Percentiles rank a stretch among this genome's conserved stretches.
phyloP scores from a whole-genome alignment of 2,329 filamentous ascomycete species.

The Cytospora paraplurivora region DNA sequence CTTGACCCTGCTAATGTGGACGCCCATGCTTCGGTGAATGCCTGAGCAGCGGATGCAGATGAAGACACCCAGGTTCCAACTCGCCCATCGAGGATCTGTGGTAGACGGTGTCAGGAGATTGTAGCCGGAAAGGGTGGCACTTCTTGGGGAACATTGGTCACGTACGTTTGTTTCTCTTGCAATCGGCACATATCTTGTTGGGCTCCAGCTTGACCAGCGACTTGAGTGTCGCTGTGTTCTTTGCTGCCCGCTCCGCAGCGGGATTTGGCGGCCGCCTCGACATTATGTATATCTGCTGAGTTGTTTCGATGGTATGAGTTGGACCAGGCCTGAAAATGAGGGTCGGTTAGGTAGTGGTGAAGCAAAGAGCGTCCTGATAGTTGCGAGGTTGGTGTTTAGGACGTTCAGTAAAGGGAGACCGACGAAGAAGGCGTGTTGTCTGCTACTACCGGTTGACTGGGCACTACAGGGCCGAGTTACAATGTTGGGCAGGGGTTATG shows the following conservation, averaged over 20 bases:
- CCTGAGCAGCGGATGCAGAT: constrained; percentile 98
- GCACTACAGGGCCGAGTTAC: neutral
- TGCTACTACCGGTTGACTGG: neutral
- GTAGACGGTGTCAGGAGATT: constrained; percentile 1
- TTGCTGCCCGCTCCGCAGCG: constrained; percentile 82
- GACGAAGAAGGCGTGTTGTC: neutral
- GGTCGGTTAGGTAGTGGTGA: neutral
- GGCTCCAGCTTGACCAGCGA: constrained; percentile 88
- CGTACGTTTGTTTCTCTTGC: constrained; percentile 97
- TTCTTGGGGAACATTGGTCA: constrained; percentile 28
- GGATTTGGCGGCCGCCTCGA: constrained; percentile 77
- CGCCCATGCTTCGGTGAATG: constrained; percentile 98
- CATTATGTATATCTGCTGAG: constrained; percentile 52
- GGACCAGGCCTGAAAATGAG: neutral
- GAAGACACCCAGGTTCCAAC: constrained; percentile 97
- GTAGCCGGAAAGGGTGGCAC: too few species aligned
- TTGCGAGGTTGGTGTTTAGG: neutral
- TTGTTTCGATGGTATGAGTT: constrained; percentile 7
- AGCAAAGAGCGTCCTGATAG: neutral
- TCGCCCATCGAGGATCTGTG: constrained; percentile 94
- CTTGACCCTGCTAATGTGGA: constrained; percentile 97
- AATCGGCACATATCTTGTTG: constrained; percentile 97
- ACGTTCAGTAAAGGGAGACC: neutral
- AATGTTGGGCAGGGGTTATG: neutral
- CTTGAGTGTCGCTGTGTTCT: constrained; percentile 94